A percentile compares a stretch with the other conserved stretches of the same genome.
Evolutionary conservation across 1,284 basidiomycete species (phyloP).

Genomic region (Ustilago tritici): DNA sequence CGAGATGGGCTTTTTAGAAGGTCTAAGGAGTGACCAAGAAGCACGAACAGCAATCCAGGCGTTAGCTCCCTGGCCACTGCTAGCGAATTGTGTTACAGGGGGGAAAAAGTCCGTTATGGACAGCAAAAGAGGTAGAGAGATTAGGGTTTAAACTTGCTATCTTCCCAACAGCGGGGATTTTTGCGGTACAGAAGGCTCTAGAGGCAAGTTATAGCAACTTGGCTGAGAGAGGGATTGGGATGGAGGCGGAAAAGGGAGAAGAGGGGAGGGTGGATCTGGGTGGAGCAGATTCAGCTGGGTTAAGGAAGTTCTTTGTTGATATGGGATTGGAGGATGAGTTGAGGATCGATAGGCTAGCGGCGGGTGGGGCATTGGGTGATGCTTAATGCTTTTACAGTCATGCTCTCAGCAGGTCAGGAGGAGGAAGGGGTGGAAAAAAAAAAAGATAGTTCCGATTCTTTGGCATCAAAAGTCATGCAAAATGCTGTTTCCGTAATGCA

Average conservation of each 20-base stretch:
- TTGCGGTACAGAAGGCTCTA: slow-evolving; percentile 34
- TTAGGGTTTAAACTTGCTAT: slow-evolving; percentile 52
- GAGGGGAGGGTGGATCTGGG: slow-evolving; percentile 27
- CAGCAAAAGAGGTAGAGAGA: slow-evolving; percentile 13
- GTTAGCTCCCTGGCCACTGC: slow-evolving; percentile 69
- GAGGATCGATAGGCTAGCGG: slow-evolving; percentile 32
- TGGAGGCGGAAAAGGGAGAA: slow-evolving; percentile 25
- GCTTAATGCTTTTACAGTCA: slow-evolving; percentile 4
- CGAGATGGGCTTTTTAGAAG: slow-evolving; percentile 86
- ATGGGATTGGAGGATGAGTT: slow-evolving; percentile 53
- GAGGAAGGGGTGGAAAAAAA: neutral
- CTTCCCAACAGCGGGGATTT: slow-evolving; percentile 52
- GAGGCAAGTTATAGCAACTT: slow-evolving; percentile 39
- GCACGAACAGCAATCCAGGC: slow-evolving; percentile 77
- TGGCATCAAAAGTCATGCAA: slow-evolving; percentile 6
- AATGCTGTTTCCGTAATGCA: neutral
- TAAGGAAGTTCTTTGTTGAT: slow-evolving; percentile 49
- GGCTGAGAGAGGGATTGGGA: slow-evolving; percentile 68
- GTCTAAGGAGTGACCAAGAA: slow-evolving; percentile 75
- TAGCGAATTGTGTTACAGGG: slow-evolving; percentile 53
- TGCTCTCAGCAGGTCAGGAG: neutral
- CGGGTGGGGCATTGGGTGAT: slow-evolving; percentile 25
- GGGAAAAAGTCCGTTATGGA: slow-evolving; percentile 46
- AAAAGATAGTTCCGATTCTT: neutral
- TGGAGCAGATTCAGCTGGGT: slow-evolving; percentile 32